Evolutionary conservation across 306 rosid species (phyloP).

Genomic region (Echinosophora koreensis): DNA sequence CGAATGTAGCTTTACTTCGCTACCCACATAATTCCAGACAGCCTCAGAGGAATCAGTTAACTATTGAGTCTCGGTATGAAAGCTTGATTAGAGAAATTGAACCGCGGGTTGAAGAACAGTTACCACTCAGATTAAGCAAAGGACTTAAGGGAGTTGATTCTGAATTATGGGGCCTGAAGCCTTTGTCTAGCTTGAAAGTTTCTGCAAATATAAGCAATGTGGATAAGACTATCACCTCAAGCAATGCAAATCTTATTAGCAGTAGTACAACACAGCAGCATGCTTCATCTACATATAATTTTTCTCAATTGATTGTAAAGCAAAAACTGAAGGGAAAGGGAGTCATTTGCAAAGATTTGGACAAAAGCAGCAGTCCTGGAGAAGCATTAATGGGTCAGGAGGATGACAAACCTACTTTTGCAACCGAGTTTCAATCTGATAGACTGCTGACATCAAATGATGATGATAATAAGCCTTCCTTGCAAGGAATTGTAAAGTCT

Average conservation of each 20-base stretch:
- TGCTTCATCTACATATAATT: constrained; percentile 46
- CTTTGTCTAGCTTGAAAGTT: constrained; percentile 43
- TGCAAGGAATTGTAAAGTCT: constrained; percentile 36
- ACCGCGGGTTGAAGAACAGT: constrained; percentile 49
- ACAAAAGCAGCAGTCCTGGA: constrained; percentile 26
- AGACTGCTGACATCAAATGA: constrained; percentile 38
- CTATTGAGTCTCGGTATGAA: constrained; percentile 47
- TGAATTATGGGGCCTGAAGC: constrained; percentile 44
- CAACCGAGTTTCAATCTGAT: constrained; percentile 39
- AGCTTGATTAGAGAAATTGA: constrained; percentile 42
- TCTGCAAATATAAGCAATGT: constrained; percentile 49
- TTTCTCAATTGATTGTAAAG: constrained; percentile 50
- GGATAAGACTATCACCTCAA: constrained; percentile 51
- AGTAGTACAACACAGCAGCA: constrained; percentile 41
- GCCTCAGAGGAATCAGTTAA: constrained; percentile 45
- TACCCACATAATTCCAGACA: constrained; percentile 44
- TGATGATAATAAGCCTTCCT: constrained; percentile 37
- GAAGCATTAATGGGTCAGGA: constrained; percentile 45
- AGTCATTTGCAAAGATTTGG: constrained; percentile 44
- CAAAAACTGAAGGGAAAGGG: constrained; percentile 60
- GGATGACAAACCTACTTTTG: constrained; percentile 42
- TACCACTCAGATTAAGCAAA: constrained; percentile 51
- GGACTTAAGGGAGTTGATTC: constrained; percentile 50
- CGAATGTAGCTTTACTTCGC: constrained; percentile 33
- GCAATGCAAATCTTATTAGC: constrained; percentile 43